Conservation (phyloP, 2,329 filamentous ascomycete genomes). For the Spiromastix sp. region DNA sequence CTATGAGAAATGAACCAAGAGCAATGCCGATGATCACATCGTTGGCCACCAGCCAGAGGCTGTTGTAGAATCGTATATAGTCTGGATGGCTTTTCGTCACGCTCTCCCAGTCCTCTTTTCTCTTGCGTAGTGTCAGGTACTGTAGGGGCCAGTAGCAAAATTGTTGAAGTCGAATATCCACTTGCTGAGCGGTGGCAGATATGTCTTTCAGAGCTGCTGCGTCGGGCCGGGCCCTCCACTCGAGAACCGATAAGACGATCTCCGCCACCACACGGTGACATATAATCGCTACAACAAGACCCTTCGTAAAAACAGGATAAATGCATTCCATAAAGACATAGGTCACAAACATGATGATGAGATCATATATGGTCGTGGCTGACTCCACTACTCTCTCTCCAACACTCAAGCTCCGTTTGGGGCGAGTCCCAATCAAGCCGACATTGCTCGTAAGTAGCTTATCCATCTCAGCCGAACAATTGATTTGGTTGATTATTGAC, state of each 20-base stretch:
- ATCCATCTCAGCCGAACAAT: conserved; percentile 88
- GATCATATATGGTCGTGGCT: conserved; percentile 73
- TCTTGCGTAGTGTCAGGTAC: conserved; percentile 78
- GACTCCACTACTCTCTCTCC: conserved; percentile 91
- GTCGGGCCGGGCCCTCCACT: conserved; percentile 71
- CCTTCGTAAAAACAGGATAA: conserved; percentile 61
- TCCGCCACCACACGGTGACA: conserved; percentile 74
- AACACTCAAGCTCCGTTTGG: conserved; percentile 79
- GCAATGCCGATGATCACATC: conserved; percentile 98
- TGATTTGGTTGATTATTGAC: conserved; percentile 83
- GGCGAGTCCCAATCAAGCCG: conserved; percentile 67
- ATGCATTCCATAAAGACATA: conserved; percentile 63
- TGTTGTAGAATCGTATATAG: conserved; percentile 99
- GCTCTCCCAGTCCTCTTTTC: conserved; percentile 89
- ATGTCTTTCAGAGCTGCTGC: conserved; percentile 86
- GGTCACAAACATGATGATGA: conserved; percentile 58
- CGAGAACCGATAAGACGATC: conserved; percentile 63
- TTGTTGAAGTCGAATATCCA: conserved; percentile 92
- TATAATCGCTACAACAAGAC: conserved; percentile 70
- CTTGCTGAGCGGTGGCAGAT: conserved; percentile 90
- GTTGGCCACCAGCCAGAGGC: conserved; percentile 94
- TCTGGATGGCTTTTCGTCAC: conserved; percentile 92
- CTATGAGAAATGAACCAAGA: conserved; percentile 90
- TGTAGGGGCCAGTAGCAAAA: conserved; percentile 99
- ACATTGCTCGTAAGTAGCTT: conserved; percentile 81